Percentiles rank a stretch among this genome's conserved stretches.
These are phyloP conservation scores for Paramyrothecium sp. DNA, from an alignment of 2,329 filamentous ascomycete genomes.

Conservation along the genomic window DNA sequence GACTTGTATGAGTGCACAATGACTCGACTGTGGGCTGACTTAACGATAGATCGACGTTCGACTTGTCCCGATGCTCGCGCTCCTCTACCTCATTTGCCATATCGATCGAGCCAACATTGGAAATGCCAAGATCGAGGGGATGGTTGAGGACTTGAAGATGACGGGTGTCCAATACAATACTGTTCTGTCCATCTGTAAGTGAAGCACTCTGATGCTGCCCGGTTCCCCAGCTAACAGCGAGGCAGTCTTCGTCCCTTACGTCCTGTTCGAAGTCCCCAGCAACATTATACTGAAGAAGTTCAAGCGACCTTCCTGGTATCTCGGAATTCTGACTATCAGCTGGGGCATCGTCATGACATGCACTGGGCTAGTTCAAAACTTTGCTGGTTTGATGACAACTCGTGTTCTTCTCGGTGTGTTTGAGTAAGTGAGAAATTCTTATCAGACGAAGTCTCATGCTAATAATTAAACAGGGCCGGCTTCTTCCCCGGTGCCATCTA, in stretches of 20 bases:
- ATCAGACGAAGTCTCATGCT: too few species aligned
- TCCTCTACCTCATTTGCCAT: conserved; percentile 55
- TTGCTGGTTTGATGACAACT: conserved; percentile 20
- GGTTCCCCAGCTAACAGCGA: too few species aligned
- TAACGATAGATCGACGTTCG: conserved; percentile 15
- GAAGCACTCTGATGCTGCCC: too few species aligned
- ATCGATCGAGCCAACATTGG: conserved; percentile 52
- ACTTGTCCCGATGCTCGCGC: conserved; percentile 49
- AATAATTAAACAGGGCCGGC: conserved; percentile 12
- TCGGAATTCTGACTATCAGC: conserved; percentile 61
- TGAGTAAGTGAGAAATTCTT: conserved; percentile 17
- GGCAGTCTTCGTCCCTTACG: conserved; percentile 55
- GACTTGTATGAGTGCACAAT: neutral
- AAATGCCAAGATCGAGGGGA: conserved; percentile 49
- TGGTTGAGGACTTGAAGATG: conserved; percentile 39
- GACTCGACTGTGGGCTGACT: neutral
- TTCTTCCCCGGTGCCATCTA: conserved; percentile 27
- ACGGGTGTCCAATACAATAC: conserved; percentile 57
- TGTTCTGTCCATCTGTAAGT: conserved; percentile 39
- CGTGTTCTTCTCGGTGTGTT: conserved; percentile 26
- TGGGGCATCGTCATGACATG: conserved; percentile 29
- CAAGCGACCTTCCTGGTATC: conserved; percentile 58
- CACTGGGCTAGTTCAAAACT: conserved; percentile 23
- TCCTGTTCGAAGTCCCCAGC: conserved; percentile 60
- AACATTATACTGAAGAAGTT: conserved; percentile 65